These are phyloP conservation scores for Aspergillus candidus DNA, from an alignment of 2,329 filamentous ascomycete genomes.

Conservation along the genomic window DNA sequence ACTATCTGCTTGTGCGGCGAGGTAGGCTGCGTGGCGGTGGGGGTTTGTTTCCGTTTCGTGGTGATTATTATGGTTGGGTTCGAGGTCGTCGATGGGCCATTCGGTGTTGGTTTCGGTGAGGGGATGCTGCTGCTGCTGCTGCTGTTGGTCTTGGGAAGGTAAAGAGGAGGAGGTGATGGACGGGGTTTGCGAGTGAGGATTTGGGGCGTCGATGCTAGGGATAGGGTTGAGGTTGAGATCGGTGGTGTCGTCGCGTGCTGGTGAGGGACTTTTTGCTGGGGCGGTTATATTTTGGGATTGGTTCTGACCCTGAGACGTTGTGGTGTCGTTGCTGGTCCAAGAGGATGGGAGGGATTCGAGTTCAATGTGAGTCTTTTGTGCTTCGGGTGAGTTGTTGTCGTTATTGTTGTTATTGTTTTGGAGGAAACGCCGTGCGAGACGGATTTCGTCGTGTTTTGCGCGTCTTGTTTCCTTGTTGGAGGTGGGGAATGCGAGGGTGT, in stretches of 20 bases:
- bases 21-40: slow-evolving; percentile 32
- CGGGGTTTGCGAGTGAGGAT: slow-evolving; percentile 4
- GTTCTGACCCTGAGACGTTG: background rate
- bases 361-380: slow-evolving; percentile 12
- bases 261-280: background rate
- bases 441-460: slow-evolving; percentile 19
- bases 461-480: slow-evolving; percentile 7
- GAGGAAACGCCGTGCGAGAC: slow-evolving; percentile 22
- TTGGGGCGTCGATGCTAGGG: background rate
- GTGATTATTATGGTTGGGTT: background rate
- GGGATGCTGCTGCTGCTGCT: background rate
- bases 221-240: background rate
- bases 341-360: slow-evolving; percentile 25
- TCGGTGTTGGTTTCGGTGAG: background rate
- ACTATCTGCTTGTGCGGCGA: slow-evolving; percentile 37
- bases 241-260: background rate
- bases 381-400: slow-evolving; percentile 10
- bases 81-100: background rate
- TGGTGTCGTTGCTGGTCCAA: slow-evolving; percentile 14
- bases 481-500: slow-evolving; percentile 2
- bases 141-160: slow-evolving; percentile 13
- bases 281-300: background rate
- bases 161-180: slow-evolving; percentile 26
- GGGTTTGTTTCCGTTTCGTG: slow-evolving; percentile 1
- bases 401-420: too few relatives aligned